Evolutionary conservation across 1,284 basidiomycete genomes (phyloP).

Genomic region (Butyriboletus appendiculatus): DNA sequence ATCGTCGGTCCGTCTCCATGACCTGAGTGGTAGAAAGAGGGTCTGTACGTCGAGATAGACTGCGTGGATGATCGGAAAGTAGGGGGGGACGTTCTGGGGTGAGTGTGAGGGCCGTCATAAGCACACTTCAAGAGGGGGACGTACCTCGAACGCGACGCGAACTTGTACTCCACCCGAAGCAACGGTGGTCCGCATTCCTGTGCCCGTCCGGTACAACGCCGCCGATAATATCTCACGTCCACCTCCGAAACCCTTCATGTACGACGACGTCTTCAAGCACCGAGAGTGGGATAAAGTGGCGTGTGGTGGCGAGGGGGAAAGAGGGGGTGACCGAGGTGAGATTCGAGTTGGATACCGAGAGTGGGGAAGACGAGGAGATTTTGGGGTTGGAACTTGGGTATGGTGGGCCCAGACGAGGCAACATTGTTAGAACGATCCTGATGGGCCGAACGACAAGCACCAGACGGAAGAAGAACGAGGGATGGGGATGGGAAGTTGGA

Average conservation of each 20-base stretch:
- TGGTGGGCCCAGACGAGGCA: too few species aligned
- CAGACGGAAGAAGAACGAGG: too few species aligned
- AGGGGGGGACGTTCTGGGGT: conserved; percentile 60
- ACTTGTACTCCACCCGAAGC: conserved; percentile 31
- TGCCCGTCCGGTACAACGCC: conserved; percentile 38
- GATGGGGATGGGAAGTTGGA: too few species aligned
- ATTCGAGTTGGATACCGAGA: conserved; percentile 73
- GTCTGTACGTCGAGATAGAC: too few species aligned
- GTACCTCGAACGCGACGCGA: conserved; percentile 57
- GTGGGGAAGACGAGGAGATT: conserved; percentile 51
- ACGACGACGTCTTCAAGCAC: conserved; percentile 45
- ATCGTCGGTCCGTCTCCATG: too few species aligned
- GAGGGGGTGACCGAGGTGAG: conserved; percentile 54
- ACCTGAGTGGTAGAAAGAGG: too few species aligned
- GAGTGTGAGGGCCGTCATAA: neutral
- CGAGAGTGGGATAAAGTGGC: conserved; percentile 55
- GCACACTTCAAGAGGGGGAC: conserved; percentile 7
- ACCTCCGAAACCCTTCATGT: conserved; percentile 52
- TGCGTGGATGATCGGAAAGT: conserved; percentile 9
- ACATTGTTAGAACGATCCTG: too few species aligned
- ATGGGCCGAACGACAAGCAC: too few species aligned
- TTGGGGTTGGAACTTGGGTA: neutral
- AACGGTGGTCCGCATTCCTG: too few species aligned
- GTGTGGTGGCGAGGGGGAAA: conserved; percentile 15
- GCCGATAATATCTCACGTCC: conserved; percentile 72